phyloP scores from a whole-genome alignment of 768 basidiomycete species.

The Suillus brevipes region DNA sequence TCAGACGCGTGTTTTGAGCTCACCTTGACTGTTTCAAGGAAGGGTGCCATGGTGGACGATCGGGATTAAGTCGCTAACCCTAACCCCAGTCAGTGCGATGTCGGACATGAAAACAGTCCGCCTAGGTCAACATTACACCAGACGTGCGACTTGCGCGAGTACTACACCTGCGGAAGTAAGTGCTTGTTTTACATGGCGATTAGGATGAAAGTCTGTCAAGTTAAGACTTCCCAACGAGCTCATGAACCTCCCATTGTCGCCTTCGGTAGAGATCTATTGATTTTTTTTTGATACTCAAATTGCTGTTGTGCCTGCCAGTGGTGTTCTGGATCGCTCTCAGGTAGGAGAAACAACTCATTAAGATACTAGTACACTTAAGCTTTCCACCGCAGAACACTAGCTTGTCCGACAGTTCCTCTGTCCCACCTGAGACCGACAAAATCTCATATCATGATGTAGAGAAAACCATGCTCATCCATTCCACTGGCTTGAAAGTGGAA shows the following conservation, averaged over 20 bases:
- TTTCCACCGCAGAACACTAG: not conserved
- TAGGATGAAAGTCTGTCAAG: not conserved
- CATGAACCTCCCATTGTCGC: not conserved
- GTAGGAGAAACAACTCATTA: no score
- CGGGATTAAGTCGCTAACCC: conserved; percentile 1
- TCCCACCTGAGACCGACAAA: conserved; percentile 1
- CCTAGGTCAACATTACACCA: not conserved
- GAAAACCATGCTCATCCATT: not conserved
- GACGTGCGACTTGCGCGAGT: not conserved
- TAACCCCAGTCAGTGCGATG: not conserved
- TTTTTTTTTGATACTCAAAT: no score
- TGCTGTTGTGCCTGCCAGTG: not conserved
- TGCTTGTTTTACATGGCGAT: not conserved
- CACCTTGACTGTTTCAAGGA: conserved; percentile 70
- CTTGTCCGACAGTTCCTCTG: not conserved
- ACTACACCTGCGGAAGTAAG: not conserved
- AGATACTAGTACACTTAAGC: not conserved
- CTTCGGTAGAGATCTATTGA: not conserved
- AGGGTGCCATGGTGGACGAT: conserved; percentile 61
- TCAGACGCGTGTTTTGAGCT: not conserved
- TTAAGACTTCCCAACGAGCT: not conserved
- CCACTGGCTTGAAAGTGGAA: not conserved
- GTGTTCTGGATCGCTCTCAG: not conserved
- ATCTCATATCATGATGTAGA: not conserved
- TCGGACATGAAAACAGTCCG: no score